A percentile compares a stretch with the other conserved stretches of the same genome.
phyloP scores from a whole-genome alignment of 106 monocot genomes.

The Acorus calamus region DNA sequence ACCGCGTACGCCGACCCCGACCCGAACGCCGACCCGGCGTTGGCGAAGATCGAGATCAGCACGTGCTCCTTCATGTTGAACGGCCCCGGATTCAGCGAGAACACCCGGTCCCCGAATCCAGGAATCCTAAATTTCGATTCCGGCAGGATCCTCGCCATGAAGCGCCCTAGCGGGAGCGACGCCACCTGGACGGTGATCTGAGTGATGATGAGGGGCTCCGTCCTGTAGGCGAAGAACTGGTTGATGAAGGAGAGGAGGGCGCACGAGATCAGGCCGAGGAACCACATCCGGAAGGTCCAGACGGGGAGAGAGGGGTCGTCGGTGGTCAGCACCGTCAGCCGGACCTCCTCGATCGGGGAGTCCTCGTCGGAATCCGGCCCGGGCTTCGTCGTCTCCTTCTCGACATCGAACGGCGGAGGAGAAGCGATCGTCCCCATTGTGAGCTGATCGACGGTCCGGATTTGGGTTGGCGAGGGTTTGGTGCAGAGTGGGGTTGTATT shows the following conservation, averaged over 20 bases:
- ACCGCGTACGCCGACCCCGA: constrained; percentile 21
- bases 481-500: no score
- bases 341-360: constrained; percentile 19
- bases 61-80: constrained; percentile 10
- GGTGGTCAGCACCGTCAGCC: constrained; percentile 16
- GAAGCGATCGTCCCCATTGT: no score
- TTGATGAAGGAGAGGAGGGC: constrained; percentile 21
- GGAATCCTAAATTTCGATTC: neutral
- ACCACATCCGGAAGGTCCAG: constrained; percentile 21
- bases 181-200: constrained; percentile 20
- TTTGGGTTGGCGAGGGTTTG: no score
- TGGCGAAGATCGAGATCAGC: no score
- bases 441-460: no score
- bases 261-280: constrained; percentile 13
- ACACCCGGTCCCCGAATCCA: constrained; percentile 11
- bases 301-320: constrained; percentile 18
- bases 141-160: constrained; percentile 16
- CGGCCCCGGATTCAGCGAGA: constrained; percentile 25
- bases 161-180: constrained; percentile 16
- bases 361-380: constrained; percentile 2
- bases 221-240: constrained; percentile 29
- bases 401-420: no score
- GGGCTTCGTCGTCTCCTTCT: neutral
- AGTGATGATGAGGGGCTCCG: constrained; percentile 21
- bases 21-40: neutral